These are phyloP conservation scores for Leccinum fuscescens DNA, from an alignment of 1,284 basidiomycete genomes.

Conservation along the genomic window DNA sequence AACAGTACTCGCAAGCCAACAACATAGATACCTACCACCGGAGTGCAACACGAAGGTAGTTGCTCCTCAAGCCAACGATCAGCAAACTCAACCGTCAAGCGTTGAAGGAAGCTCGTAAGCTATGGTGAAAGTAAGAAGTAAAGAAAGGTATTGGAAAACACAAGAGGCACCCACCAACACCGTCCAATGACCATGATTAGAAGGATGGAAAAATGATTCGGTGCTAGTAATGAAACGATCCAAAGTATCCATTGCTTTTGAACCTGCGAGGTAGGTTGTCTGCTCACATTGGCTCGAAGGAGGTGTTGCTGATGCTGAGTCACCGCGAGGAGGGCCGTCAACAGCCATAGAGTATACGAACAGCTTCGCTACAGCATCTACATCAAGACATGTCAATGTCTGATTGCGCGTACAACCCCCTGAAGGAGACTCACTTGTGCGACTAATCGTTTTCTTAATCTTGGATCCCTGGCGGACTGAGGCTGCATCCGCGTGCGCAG, in stretches of 20 bases:
- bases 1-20: neutral
- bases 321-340: conserved; percentile 60
- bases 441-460: conserved; percentile 76
- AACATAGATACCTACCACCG: conserved; percentile 48
- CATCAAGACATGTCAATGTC: conserved; percentile 3
- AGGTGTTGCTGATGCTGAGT: conserved; percentile 55
- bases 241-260: conserved; percentile 86
- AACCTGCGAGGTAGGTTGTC: conserved; percentile 77
- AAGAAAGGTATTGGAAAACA: conserved; percentile 2
- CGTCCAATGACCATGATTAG: conserved; percentile 77
- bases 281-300: conserved; percentile 49
- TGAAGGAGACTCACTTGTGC: conserved; percentile 53
- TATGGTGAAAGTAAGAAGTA: conserved; percentile 19
- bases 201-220: conserved; percentile 92
- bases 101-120: conserved; percentile 39
- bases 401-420: neutral
- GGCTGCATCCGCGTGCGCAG: conserved; percentile 65
- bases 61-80: conserved; percentile 86
- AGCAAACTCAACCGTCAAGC: conserved; percentile 78
- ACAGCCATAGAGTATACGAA: conserved; percentile 90
- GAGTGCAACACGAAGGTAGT: conserved; percentile 77
- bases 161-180: conserved; percentile 45
- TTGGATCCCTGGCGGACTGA: conserved; percentile 64
- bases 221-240: conserved; percentile 89
- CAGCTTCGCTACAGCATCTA: conserved; percentile 81